Conservation (phyloP, 768 basidiomycete genomes). For the Mycena albidolilacea region DNA sequence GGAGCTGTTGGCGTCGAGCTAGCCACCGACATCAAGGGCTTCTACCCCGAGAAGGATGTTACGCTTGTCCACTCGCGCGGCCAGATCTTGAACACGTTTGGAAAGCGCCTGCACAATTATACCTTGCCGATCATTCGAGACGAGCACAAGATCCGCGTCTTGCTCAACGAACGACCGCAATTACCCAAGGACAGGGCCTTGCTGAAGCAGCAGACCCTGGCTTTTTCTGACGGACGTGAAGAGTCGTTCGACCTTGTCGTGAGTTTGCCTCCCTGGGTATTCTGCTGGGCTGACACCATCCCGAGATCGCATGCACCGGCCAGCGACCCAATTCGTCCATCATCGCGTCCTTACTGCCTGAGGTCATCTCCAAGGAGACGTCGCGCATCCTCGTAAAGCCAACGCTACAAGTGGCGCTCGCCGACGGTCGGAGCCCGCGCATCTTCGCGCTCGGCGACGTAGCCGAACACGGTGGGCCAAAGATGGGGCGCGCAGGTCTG, state of each 20-base stretch:
- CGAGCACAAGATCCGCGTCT: constrained; percentile 1
- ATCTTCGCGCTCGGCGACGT: constrained; percentile 7
- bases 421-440: background rate
- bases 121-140: background rate
- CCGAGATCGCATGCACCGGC: constrained; percentile 3
- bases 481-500: constrained; percentile 2
- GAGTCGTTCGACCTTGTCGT: constrained; percentile 4
- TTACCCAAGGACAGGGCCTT: background rate
- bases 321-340: constrained; percentile 10
- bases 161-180: constrained; percentile 12
- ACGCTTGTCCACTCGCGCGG: constrained; percentile 7
- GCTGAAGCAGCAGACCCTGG: background rate
- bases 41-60: constrained; percentile 9
- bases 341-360: background rate
- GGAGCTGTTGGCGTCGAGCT: constrained; percentile 2
- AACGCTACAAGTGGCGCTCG: background rate
- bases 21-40: constrained; percentile 9
- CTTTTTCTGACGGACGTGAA: background rate
- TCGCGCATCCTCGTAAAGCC: constrained; percentile 15
- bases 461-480: constrained; percentile 1
- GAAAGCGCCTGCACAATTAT: constrained; percentile 12
- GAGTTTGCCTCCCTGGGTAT: background rate
- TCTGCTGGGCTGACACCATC: background rate
- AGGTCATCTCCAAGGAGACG: background rate
- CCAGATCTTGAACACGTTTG: constrained; percentile 1